Base-by-base conservation (phyloP, 345 rosid genomes). In the Aethionema arabicum region DNA sequence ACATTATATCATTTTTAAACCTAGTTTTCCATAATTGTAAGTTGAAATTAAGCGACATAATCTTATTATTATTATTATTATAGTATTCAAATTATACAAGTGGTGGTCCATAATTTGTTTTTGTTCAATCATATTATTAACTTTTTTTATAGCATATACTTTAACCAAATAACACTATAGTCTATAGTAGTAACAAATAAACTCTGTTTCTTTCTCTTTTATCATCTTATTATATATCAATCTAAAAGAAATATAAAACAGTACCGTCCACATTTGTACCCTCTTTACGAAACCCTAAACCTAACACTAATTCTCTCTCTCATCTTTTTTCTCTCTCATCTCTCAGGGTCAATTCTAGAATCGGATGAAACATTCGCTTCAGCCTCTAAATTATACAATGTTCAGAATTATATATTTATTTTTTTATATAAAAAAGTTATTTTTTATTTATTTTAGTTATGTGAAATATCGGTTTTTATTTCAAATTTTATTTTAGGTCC, bases 251-350 rank as follows among this genome's bases (percentile, higher is more conserved):
- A 50, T 40, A 40, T 5, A 56, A 56, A 51, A 50, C 36, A 31
- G 35, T 2, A 50, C 12, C 66, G 70, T 71, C 70, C 75, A 50
- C 13, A 27, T 12, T 36, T 71, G 70, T 64, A 7, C 43, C 65
- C 53, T 63, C 75, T 70, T 70, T 65, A 56, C 61, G 70, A 58
- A 41, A 56, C 65, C 51, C 58, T 6, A 57, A 38, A 59, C 66
- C 66, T 71, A 72, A 65, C 75, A 59, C 61, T 64, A 51, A 57
- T 32, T 51, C 42, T 71, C 65, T 50, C 49, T 51, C 6, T 43
- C 51, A 40, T 40, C 10, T 3, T 59, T 32, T 5, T 12, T 30
- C 63, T 44, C 52, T 13, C n/a, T n/a, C n/a, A n/a, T n/a, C n/a
- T n/a, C n/a, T n/a, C n/a, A n/a, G n/a, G n/a, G n/a, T n/a, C n/a